Conservation (phyloP, 2,329 filamentous ascomycete genomes). For the Fusarium tricinctum region DNA sequence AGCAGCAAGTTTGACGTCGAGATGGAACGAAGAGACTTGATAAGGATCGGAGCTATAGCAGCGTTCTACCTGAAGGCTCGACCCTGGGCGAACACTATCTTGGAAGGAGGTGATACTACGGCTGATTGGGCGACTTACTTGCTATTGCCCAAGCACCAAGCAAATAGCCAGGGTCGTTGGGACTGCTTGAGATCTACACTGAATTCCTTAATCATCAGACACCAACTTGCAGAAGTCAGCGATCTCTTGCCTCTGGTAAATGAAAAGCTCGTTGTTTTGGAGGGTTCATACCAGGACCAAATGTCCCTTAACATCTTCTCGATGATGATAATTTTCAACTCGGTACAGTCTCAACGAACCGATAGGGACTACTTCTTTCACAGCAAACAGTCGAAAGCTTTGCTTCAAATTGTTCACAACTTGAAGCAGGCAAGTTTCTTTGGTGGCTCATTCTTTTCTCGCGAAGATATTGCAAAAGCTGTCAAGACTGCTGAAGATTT, state of each 20-base stretch:
- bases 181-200: slow-evolving; percentile 77
- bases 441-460: slow-evolving; percentile 80
- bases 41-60: slow-evolving; percentile 75
- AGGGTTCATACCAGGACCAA: slow-evolving; percentile 88
- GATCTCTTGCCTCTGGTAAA: slow-evolving; percentile 77
- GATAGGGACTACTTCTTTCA: slow-evolving; percentile 94
- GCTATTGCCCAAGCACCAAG: slow-evolving; percentile 67
- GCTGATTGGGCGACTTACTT: slow-evolving; percentile 83
- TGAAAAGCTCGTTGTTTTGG: slow-evolving; percentile 78
- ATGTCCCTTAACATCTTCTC: slow-evolving; percentile 87
- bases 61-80: slow-evolving; percentile 79
- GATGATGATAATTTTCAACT: slow-evolving; percentile 86
- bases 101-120: slow-evolving; percentile 66
- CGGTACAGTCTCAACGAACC: slow-evolving; percentile 86
- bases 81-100: slow-evolving; percentile 79
- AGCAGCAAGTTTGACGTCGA: slow-evolving; percentile 55
- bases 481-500: slow-evolving; percentile 78
- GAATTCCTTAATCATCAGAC: slow-evolving; percentile 85
- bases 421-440: slow-evolving; percentile 88
- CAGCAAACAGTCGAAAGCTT: slow-evolving; percentile 74
- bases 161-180: slow-evolving; percentile 68
- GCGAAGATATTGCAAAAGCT: slow-evolving; percentile 72
- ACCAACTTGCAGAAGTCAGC: slow-evolving; percentile 78
- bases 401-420: slow-evolving; percentile 80
- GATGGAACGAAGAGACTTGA: slow-evolving; percentile 73